Conservation (phyloP, 257 asterid genomes). For the Ilex aquifolium region DNA sequence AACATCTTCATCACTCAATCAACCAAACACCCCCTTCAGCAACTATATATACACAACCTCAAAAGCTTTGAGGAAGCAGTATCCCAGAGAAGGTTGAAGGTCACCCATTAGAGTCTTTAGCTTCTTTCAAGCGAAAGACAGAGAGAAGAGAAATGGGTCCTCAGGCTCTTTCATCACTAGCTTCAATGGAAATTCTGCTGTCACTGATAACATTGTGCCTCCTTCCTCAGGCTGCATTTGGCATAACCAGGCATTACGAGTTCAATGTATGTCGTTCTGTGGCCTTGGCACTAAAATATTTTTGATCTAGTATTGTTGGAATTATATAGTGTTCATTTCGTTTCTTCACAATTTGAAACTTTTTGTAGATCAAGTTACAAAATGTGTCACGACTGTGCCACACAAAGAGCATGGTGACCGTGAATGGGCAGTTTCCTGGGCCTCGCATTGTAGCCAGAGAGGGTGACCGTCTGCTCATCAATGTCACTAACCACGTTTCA, state of each 20-base stretch:
- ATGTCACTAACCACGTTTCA: constrained; percentile 48
- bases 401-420: constrained; percentile 45
- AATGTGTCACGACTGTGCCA: constrained; percentile 45
- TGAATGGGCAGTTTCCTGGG: constrained; percentile 52
- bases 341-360: background rate
- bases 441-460: constrained; percentile 53
- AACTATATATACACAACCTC: constrained; percentile 12
- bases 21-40: constrained; percentile 6
- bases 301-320: no score
- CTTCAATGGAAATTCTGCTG: constrained; percentile 4
- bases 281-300: background rate
- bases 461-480: constrained; percentile 51
- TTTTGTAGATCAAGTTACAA: constrained; percentile 35
- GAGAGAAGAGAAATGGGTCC: constrained; percentile 18
- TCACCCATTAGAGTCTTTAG: background rate
- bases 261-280: constrained; percentile 31
- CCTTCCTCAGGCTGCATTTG: constrained; percentile 5
- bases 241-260: constrained; percentile 33
- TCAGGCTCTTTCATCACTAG: background rate
- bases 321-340: background rate
- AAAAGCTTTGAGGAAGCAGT: constrained; percentile 9
- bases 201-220: constrained; percentile 18
- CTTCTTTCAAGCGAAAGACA: no score
- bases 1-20: constrained; percentile 14
- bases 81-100: background rate